A percentile compares a stretch with the other conserved stretches of the same genome.
phyloP scores from a whole-genome alignment of 2,329 filamentous ascomycete species.

The Curvularia sp. region DNA sequence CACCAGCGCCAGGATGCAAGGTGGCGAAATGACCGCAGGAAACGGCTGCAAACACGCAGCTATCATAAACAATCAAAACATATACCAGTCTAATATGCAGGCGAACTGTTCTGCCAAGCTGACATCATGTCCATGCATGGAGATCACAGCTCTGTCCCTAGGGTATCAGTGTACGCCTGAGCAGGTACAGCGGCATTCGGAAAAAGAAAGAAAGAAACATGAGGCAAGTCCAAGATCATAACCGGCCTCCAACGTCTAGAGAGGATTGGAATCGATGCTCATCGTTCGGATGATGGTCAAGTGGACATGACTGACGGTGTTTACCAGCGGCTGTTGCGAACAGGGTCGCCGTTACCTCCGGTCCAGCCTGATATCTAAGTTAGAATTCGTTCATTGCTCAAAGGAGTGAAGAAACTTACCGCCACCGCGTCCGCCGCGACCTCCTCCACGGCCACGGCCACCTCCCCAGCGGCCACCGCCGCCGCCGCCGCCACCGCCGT shows the following conservation, averaged over 20 bases:
- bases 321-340: slow-evolving; percentile 53
- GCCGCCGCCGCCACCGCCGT: slow-evolving; percentile 81
- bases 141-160: slow-evolving; percentile 30
- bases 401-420: slow-evolving; percentile 40
- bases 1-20: slow-evolving; percentile 37
- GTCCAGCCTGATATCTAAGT: slow-evolving; percentile 41
- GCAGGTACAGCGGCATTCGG: slow-evolving; percentile 13
- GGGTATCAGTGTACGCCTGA: slow-evolving; percentile 43
- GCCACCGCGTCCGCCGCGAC: slow-evolving; percentile 64
- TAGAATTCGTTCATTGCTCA: slow-evolving; percentile 19
- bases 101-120: slow-evolving; percentile 19
- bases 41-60: slow-evolving; percentile 15
- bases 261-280: slow-evolving; percentile 17
- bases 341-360: slow-evolving; percentile 49
- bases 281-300: slow-evolving; percentile 14
- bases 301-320: slow-evolving; percentile 12
- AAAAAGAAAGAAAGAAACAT: slow-evolving; percentile 13
- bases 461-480: slow-evolving; percentile 69
- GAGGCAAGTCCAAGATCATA: slow-evolving; percentile 23
- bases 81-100: slow-evolving; percentile 41
- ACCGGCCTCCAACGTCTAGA: slow-evolving; percentile 29
- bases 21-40: slow-evolving; percentile 14
- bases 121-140: slow-evolving; percentile 17
- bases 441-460: slow-evolving; percentile 71
- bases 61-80: slow-evolving; percentile 22